These are phyloP conservation scores for Drechslerella coelobrocha DNA, from an alignment of 2,329 filamentous ascomycete genomes.

Conservation along the genomic window DNA sequence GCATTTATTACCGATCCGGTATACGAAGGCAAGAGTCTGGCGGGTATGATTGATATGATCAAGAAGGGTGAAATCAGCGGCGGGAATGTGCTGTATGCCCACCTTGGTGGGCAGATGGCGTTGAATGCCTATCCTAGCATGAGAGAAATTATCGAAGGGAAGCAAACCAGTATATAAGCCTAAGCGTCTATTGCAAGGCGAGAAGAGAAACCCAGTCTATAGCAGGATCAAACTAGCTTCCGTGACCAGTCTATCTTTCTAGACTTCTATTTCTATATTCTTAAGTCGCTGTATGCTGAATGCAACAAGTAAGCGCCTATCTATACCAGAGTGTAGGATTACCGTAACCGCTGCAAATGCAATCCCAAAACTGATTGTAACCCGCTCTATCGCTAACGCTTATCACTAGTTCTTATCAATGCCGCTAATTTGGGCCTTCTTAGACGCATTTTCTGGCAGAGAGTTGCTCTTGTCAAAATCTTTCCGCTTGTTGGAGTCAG, in stretches of 20 bases:
- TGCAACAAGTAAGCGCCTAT: background rate
- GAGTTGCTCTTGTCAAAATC: conserved; percentile 20
- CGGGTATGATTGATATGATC: conserved; percentile 74
- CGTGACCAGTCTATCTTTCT: background rate
- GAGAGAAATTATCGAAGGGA: conserved; percentile 31
- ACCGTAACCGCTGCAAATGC: background rate
- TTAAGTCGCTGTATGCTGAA: no score
- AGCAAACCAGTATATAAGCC: conserved; percentile 8
- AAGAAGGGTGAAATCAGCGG: conserved; percentile 67
- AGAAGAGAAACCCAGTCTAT: no score
- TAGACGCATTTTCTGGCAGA: conserved; percentile 11
- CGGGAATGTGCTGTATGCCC: conserved; percentile 74
- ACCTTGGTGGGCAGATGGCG: conserved; percentile 73
- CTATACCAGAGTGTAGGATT: background rate
- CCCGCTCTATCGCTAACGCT: background rate
- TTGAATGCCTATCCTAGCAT: conserved; percentile 63
- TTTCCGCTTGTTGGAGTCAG: background rate
- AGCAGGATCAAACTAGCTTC: no score
- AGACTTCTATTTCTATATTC: no score
- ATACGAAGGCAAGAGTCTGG: conserved; percentile 77
- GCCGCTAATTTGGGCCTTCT: conserved; percentile 27
- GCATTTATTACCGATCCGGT: conserved; percentile 78
- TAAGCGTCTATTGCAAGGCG: background rate
- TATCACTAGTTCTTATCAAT: conserved; percentile 7
- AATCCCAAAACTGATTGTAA: background rate